Evolutionary conservation across 2,329 filamentous ascomycete genomes (phyloP), one percentile per base, ranked within the genome.

Genomic region (Elsinoe batatas): DNA sequence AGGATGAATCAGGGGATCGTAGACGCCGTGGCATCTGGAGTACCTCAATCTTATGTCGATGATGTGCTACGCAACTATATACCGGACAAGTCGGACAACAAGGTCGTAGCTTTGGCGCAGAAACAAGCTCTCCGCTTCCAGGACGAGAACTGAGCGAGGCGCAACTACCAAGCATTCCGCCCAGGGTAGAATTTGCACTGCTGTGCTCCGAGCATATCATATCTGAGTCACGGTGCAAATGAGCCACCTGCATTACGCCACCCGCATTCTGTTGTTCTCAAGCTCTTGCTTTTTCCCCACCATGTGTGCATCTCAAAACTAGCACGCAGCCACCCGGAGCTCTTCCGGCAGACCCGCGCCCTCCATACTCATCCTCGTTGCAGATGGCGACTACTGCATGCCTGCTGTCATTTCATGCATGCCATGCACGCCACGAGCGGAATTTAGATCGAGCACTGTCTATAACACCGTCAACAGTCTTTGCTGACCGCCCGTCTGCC

Each of bases 1-100:
- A 68, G 83, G 26, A 85, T 87, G 79, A 84, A 85, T 64, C 68
- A 67, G 60, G 83, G 80, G 1, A 80, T 87, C 26, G 61, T 69
- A 32, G 83, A 87, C 69, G 82, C 80, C 22, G 58, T 79, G 13
- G 63, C 63, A 58, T 69, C 74, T 60, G 80, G 79, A 0, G 66
- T 87, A 64, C 79, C 81, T 32, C 58, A 66, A 62, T 62, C 57
- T 37, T 87, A 85, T 68, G 79, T 82, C 5, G 66, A 77, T 2
- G 59, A 64, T 30, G 75, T 81, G 5, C 71, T 85, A 71, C 72
- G 81, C 65, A 69, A 62, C 59, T 84, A 69, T 61, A 75, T 78
- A 47, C 73, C 72, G 0, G 64, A 65, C 10, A 58, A 59, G 54
- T 60, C 65, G 40, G 64, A 61, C 46, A 54, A 62, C 30, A 56